These are phyloP conservation scores for Neurospora pannonica DNA, from an alignment of 495 filamentous ascomycete genomes.

Conservation along the genomic window DNA sequence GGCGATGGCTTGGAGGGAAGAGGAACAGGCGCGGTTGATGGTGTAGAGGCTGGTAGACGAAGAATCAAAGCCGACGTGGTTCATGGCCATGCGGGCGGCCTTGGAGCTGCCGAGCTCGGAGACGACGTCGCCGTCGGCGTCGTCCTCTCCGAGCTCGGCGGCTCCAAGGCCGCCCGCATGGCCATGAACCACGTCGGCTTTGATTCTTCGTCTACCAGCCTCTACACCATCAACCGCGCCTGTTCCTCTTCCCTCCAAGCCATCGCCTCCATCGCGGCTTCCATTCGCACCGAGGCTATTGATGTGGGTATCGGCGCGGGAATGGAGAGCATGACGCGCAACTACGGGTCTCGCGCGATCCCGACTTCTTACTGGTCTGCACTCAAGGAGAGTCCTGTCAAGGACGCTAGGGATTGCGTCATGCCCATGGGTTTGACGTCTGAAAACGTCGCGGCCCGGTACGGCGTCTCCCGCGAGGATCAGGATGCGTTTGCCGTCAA, in stretches of 20 bases:
- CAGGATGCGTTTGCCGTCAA: constrained; percentile 76
- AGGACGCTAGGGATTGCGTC: constrained; percentile 74
- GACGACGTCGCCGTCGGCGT: constrained; percentile 78
- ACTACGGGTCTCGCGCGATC: constrained; percentile 76
- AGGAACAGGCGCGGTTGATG: constrained; percentile 78
- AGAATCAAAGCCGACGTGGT: constrained; percentile 68
- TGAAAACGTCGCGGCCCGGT: constrained; percentile 78
- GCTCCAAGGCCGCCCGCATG: constrained; percentile 86
- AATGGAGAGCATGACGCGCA: constrained; percentile 90
- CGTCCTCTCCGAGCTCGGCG: constrained; percentile 83
- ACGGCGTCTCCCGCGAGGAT: constrained; percentile 61
- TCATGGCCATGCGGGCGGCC: constrained; percentile 82
- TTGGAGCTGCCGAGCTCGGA: constrained; percentile 86
- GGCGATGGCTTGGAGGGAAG: constrained; percentile 65
- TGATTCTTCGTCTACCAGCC: constrained; percentile 50
- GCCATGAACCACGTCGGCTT: constrained; percentile 74
- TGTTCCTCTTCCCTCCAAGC: constrained; percentile 70
- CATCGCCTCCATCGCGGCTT: constrained; percentile 59
- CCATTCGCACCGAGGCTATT: constrained; percentile 62
- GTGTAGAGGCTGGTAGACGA: constrained; percentile 65
- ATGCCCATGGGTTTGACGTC: constrained; percentile 92
- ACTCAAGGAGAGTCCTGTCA: constrained; percentile 50
- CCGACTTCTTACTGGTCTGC: constrained; percentile 72
- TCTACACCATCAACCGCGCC: constrained; percentile 81
- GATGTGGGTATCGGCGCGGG: constrained; percentile 77